phyloP scores from a whole-genome alignment of 1,284 basidiomycete species.

The Microbotryomycetes sp. region DNA sequence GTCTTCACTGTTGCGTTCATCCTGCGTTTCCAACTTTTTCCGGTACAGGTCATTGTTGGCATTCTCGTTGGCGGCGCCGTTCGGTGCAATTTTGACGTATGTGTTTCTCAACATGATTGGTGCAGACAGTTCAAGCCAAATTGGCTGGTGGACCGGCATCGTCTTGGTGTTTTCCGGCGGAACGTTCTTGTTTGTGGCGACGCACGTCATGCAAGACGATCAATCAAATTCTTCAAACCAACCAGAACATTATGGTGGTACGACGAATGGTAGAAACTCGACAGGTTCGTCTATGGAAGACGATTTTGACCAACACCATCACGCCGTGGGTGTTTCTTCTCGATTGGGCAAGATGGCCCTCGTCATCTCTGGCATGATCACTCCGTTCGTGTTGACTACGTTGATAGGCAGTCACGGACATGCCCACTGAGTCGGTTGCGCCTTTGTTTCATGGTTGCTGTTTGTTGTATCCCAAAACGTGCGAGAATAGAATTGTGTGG shows the following conservation, averaged over 20 bases:
- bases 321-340: neutral
- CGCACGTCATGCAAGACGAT: slow-evolving; percentile 39
- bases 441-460: neutral
- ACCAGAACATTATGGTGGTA: slow-evolving; percentile 2
- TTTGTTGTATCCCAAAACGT: neutral
- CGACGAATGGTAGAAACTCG: neutral
- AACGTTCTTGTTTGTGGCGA: slow-evolving; percentile 44
- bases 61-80: slow-evolving; percentile 29
- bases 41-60: slow-evolving; percentile 16
- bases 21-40: slow-evolving; percentile 11
- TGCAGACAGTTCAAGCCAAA: neutral
- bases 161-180: slow-evolving; percentile 42
- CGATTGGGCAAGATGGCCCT: slow-evolving; percentile 7
- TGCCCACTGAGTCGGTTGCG: neutral
- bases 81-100: slow-evolving; percentile 31
- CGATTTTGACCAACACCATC: neutral
- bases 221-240: slow-evolving; percentile 10
- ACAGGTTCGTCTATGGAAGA: neutral
- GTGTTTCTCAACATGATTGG: slow-evolving; percentile 8
- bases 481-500: too few species aligned
- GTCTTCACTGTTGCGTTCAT: slow-evolving; percentile 23
- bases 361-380: slow-evolving; percentile 23
- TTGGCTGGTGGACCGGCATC: slow-evolving; percentile 38
- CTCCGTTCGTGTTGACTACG: slow-evolving; percentile 14
- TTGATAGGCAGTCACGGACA: slow-evolving; percentile 22